These are phyloP conservation scores for Capsicum baccatum DNA, from an alignment of 257 asterid genomes.

Conservation along the genomic window DNA sequence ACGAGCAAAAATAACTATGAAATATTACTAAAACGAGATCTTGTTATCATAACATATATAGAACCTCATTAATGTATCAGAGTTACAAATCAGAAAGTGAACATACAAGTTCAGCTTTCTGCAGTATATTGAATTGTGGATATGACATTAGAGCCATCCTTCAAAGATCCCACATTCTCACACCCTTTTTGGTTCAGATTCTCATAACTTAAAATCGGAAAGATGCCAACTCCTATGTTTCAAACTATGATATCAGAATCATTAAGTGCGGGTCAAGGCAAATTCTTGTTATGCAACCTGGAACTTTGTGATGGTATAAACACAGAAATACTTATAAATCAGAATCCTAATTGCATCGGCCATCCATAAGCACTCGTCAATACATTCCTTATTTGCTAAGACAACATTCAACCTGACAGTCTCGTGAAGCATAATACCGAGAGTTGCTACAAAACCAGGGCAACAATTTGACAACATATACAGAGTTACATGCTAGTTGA, in stretches of 20 bases:
- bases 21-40: neutral
- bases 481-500: neutral
- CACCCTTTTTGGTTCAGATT: neutral
- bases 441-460: constrained; percentile 7
- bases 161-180: constrained; percentile 21
- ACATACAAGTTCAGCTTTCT: constrained; percentile 10
- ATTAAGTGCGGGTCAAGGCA: neutral
- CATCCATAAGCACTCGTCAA: neutral
- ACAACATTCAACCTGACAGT: neutral
- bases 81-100: neutral
- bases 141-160: constrained; percentile 17
- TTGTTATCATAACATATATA: neutral
- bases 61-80: neutral
- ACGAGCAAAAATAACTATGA: neutral
- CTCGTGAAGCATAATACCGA: neutral
- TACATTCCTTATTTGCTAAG: constrained; percentile 1
- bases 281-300: neutral
- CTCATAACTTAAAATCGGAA: neutral
- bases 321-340: neutral
- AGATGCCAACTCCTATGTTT: constrained; percentile 1
- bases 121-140: neutral
- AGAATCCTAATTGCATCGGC: neutral
- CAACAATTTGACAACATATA: neutral
- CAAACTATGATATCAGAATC: neutral
- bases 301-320: constrained; percentile 12